These are phyloP conservation scores for Pythium dissotocum DNA, from an alignment of 352 stramenopile species.

Conservation along the genomic window DNA sequence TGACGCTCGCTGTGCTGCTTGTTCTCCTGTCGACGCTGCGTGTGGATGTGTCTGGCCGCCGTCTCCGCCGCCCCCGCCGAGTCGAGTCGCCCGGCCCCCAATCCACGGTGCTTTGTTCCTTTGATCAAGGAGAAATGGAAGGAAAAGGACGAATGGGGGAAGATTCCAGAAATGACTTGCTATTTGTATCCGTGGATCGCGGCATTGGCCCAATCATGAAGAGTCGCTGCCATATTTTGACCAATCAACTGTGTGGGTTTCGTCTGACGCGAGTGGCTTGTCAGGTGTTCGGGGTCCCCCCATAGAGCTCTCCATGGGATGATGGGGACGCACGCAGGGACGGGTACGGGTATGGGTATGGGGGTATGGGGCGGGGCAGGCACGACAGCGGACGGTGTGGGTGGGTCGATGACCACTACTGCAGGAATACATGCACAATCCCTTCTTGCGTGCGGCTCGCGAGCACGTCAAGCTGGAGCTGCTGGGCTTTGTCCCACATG, in stretches of 20 bases:
- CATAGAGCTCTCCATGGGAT: background rate
- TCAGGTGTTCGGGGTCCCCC: background rate
- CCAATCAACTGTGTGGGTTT: slow-evolving; percentile 17
- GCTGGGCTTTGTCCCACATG: slow-evolving; percentile 75
- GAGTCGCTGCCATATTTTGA: slow-evolving; percentile 16
- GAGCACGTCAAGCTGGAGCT: slow-evolving; percentile 54
- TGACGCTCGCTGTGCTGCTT: background rate
- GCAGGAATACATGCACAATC: slow-evolving; percentile 64
- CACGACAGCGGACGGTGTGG: slow-evolving; percentile 1
- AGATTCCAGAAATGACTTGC: slow-evolving; percentile 26
- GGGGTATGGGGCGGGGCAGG: slow-evolving; percentile 1
- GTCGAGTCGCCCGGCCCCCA: background rate
- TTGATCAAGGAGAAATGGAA: slow-evolving; percentile 17
- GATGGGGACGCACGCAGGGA: background rate
- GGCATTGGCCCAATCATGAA: slow-evolving; percentile 25
- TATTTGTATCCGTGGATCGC: slow-evolving; percentile 14
- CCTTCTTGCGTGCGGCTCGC: slow-evolving; percentile 55
- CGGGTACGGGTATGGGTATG: background rate
- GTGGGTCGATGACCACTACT: slow-evolving; percentile 24
- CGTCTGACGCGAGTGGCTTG: background rate
- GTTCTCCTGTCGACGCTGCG: background rate
- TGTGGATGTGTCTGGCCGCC: background rate
- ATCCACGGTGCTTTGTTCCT: background rate
- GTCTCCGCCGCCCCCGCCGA: background rate
- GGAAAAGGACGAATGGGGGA: slow-evolving; percentile 12